Evolutionary conservation across 2,329 filamentous ascomycete genomes (phyloP).

Genomic region (Emergomyces orientalis): DNA sequence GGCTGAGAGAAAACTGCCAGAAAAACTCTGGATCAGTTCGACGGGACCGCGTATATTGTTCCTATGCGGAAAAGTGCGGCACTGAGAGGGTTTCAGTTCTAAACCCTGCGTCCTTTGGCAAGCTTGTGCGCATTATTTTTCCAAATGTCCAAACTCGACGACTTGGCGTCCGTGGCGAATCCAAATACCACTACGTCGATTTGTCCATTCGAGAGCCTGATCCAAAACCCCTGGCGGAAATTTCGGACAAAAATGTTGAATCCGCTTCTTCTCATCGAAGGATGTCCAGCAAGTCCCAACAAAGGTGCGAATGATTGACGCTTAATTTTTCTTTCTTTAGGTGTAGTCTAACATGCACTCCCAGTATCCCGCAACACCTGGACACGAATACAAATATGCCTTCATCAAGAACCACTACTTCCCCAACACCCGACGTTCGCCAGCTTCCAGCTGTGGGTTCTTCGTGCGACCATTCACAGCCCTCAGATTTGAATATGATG

Average conservation of each 20-base stretch:
- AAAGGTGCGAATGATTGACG: constrained; percentile 10
- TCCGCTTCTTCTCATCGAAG: neutral
- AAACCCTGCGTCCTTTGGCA: constrained; percentile 95
- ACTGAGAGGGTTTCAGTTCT: constrained; percentile 89
- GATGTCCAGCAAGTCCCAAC: constrained; percentile 20
- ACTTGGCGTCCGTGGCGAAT: constrained; percentile 87
- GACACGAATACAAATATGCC: neutral
- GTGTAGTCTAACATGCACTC: neutral
- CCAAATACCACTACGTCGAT: constrained; percentile 84
- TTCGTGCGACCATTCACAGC: neutral
- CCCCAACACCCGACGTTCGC: neutral
- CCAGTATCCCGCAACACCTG: neutral
- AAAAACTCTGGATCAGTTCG: constrained; percentile 61
- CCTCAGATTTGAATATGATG: neutral
- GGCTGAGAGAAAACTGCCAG: constrained; percentile 41
- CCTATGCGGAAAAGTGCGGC: constrained; percentile 86
- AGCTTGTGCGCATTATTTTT: constrained; percentile 91
- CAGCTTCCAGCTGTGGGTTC: neutral
- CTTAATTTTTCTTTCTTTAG: neutral
- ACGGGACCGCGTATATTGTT: constrained; percentile 85
- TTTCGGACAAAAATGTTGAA: constrained; percentile 2
- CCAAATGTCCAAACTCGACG: constrained; percentile 87
- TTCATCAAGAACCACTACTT: neutral
- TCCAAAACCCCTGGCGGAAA: constrained; percentile 25
- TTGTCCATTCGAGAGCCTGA: constrained; percentile 40